These are phyloP conservation scores for Tetrahymena elliotti DNA, from an alignment of 73 alveolate genomes.

Conservation along the genomic window DNA sequence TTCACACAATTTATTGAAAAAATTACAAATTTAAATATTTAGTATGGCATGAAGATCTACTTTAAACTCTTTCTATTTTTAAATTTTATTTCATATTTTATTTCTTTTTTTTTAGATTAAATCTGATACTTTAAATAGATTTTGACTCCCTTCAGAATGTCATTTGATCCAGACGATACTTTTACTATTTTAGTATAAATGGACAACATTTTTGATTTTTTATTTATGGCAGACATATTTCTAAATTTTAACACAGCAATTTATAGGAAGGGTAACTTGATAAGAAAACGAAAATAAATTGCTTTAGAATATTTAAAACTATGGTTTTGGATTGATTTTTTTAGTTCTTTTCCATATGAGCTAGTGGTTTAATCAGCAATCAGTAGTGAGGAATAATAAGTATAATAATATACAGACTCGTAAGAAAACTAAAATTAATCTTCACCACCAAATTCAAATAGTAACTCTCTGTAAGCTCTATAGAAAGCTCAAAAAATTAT, in stretches of 20 bases:
- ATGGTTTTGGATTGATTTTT: conserved; percentile 56
- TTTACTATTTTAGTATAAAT: neutral
- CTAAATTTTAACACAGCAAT: conserved; percentile 51
- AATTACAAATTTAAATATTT: too few species aligned
- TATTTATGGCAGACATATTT: conserved; percentile 44
- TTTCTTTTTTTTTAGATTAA: neutral
- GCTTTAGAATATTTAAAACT: conserved; percentile 23
- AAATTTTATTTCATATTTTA: too few species aligned
- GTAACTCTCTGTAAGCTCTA: neutral
- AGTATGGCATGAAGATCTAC: too few species aligned
- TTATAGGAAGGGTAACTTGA: conserved; percentile 45
- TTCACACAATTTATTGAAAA: too few species aligned
- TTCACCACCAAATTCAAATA: neutral
- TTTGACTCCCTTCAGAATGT: neutral
- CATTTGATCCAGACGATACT: neutral
- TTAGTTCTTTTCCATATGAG: conserved; percentile 44
- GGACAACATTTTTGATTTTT: neutral
- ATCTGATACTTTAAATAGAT: neutral
- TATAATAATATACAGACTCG: too few species aligned
- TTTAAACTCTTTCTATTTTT: too few species aligned
- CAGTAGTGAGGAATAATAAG: conserved; percentile 10
- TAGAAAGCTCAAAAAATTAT: conserved; percentile 2
- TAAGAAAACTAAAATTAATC: too few species aligned
- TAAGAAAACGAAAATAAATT: conserved; percentile 38
- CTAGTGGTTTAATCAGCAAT: conserved; percentile 16